Conservation (phyloP, 768 basidiomycete genomes). For the Tephrocybe sp. region DNA sequence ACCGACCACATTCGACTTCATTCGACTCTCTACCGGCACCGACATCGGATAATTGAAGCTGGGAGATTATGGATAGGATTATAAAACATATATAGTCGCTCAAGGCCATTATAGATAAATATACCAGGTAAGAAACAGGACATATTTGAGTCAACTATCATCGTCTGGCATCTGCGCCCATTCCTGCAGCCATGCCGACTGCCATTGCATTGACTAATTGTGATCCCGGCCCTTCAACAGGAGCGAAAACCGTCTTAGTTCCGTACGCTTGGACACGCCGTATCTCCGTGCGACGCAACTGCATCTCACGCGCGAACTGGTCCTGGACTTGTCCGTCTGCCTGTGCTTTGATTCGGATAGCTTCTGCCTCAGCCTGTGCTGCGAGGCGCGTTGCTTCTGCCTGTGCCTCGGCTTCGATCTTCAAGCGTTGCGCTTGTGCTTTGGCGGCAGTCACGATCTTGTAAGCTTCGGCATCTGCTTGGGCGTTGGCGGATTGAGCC, state of each 20-base stretch:
- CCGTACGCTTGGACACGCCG: constrained; percentile 65
- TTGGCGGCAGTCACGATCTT: constrained; percentile 70
- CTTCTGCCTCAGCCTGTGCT: constrained; percentile 74
- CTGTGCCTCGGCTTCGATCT: constrained; percentile 75
- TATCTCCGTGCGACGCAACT: constrained; percentile 65
- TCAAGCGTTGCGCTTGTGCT: constrained; percentile 67
- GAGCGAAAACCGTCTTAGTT: constrained; percentile 66
- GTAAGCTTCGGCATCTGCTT: constrained; percentile 79
- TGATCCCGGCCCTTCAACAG: constrained; percentile 56
- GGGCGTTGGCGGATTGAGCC: constrained; percentile 60
- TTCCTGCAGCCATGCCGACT: constrained; percentile 66
- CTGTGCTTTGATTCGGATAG: constrained; percentile 59
- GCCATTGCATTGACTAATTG: constrained; percentile 65
- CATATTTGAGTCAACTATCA: neutral
- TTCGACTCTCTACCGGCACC: constrained; percentile 3
- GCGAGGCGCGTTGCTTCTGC: constrained; percentile 77
- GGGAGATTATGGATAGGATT: constrained; percentile 2
- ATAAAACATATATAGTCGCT: neutral
- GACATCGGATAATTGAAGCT: neutral
- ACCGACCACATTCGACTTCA: neutral
- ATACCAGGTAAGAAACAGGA: neutral
- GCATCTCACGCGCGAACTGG: constrained; percentile 77
- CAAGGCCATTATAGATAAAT: neutral
- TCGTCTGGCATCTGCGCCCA: constrained; percentile 45
- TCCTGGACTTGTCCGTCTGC: constrained; percentile 66